Evolutionary conservation across 495 filamentous ascomycete species (phyloP).

Genomic region (Lophiostoma macrostomum): DNA sequence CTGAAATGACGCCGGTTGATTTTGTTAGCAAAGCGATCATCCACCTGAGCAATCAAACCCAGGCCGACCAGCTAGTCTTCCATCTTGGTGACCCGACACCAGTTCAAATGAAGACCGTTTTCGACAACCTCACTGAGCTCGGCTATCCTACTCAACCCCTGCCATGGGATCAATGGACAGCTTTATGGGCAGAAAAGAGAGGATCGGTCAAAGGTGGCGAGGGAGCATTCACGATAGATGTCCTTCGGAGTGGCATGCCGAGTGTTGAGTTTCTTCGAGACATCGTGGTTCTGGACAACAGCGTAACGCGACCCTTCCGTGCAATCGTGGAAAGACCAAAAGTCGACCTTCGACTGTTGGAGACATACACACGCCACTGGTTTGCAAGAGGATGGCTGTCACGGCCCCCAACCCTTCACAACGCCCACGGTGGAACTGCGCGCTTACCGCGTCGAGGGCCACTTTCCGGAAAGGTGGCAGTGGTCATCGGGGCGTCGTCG

Average conservation of each 20-base stretch:
- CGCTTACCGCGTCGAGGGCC: constrained; percentile 44
- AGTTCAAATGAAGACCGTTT: constrained; percentile 53
- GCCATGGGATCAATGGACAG: constrained; percentile 61
- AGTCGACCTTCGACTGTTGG: constrained; percentile 57
- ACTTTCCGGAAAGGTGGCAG: constrained; percentile 53
- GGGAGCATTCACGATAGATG: constrained; percentile 53
- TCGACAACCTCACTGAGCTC: constrained; percentile 55
- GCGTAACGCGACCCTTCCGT: constrained; percentile 54
- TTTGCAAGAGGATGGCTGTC: constrained; percentile 66
- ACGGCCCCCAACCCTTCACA: constrained; percentile 47
- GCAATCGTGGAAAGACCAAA: constrained; percentile 56
- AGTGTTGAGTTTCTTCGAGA: constrained; percentile 57
- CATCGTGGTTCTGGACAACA: constrained; percentile 61
- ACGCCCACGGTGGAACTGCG: constrained; percentile 37
- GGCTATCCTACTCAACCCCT: constrained; percentile 60
- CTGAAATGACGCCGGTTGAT: constrained; percentile 71
- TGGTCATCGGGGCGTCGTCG: constrained; percentile 55
- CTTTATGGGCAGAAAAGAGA: constrained; percentile 59
- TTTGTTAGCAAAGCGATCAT: constrained; percentile 65
- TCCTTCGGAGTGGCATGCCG: constrained; percentile 55
- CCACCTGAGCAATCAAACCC: constrained; percentile 54
- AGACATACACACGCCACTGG: constrained; percentile 67
- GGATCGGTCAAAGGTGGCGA: constrained; percentile 56
- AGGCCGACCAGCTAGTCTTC: constrained; percentile 53
- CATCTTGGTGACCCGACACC: constrained; percentile 67